Evolutionary conservation across 1,139 yeast genomes (phyloP), one percentile per base, ranked within the genome.

Genomic region (Candida sp.): DNA sequence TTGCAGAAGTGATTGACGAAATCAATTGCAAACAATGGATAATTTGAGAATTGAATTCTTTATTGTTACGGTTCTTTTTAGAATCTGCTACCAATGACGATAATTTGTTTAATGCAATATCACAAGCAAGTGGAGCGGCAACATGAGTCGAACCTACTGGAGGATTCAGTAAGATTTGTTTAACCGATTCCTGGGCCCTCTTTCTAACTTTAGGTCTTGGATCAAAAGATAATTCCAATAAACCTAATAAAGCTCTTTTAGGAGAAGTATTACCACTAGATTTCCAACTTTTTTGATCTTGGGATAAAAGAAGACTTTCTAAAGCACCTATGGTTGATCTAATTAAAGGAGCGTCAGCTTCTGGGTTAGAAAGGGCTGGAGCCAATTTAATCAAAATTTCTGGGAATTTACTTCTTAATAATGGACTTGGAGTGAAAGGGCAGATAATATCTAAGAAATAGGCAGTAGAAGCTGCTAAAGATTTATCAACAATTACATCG

Each of bases 201-300:
- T 87, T 89, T 64, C 99, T 82, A 9, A 95, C 96, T 58, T 95
- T 95, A 30, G 99, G 99, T 61, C 99, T 79, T 37, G 88, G 84
- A 62, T 95, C 99, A 43, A 87, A 68, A 0, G 93, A 79, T 50
- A 90, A 74, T 56, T 89, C 91, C 48, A 93, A 68, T 47, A 95
- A 66, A 33, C 96, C 97, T 39, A 81, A 77, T 49, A 91, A 68
- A 22, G 95, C 96, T 68, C 96, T 81, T 58, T 78, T 79, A 27
- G 97, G 96, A 25, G 93, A 84, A 51, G 87, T 73, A 42, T 77
- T 77, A 62, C 71, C 71, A 22, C 60, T 51, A 4, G 71, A 57
- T 9, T 46, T 51, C 99, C 99, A 93, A 22, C 89, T 80, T 48
- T 78, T 78, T 36, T 78, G 70, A 57, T 89, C 96, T 61, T 93